These are phyloP conservation scores for Thecaphora thlaspeos DNA, from an alignment of 1,284 basidiomycete species.

Conservation along the genomic window DNA sequence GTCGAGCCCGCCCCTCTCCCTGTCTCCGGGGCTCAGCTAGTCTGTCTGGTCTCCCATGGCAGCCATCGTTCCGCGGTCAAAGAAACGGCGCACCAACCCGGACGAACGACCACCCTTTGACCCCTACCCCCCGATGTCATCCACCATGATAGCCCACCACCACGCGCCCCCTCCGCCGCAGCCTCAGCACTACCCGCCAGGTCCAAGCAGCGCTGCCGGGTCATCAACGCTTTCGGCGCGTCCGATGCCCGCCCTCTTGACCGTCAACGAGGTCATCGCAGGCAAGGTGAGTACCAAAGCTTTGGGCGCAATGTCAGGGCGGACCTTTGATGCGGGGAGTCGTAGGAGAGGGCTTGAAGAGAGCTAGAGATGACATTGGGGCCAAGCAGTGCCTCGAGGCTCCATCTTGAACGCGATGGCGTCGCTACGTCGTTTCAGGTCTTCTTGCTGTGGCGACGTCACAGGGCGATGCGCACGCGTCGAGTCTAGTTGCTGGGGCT, in stretches of 20 bases:
- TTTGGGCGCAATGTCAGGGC: neutral
- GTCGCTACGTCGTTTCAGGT: no score
- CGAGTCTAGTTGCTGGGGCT: no score
- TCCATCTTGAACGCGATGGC: no score
- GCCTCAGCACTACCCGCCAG: constrained; percentile 8
- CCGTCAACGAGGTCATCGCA: constrained; percentile 42
- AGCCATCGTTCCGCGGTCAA: constrained; percentile 37
- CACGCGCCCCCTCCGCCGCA: constrained; percentile 19
- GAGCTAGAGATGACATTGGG: neutral
- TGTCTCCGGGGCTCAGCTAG: no score
- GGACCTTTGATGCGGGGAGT: neutral
- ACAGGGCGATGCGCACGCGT: no score
- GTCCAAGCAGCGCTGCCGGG: constrained; percentile 5
- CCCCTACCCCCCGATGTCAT: constrained; percentile 9
- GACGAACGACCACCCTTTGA: constrained; percentile 18
- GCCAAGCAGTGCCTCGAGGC: no score
- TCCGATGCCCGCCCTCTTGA: constrained; percentile 15
- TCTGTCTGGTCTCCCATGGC: no score
- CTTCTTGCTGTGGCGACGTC: no score
- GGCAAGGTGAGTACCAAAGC: constrained; percentile 33
- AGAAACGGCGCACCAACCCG: constrained; percentile 36
- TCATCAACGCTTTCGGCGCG: constrained; percentile 1
- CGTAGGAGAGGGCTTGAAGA: neutral
- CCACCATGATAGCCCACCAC: constrained; percentile 33
- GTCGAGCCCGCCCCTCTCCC: no score